Percentiles rank a stretch among this genome's conserved stretches.
These are phyloP conservation scores for Sequoiadendron giganteum DNA, from an alignment of 75 land plant genomes.

Conservation along the genomic window DNA sequence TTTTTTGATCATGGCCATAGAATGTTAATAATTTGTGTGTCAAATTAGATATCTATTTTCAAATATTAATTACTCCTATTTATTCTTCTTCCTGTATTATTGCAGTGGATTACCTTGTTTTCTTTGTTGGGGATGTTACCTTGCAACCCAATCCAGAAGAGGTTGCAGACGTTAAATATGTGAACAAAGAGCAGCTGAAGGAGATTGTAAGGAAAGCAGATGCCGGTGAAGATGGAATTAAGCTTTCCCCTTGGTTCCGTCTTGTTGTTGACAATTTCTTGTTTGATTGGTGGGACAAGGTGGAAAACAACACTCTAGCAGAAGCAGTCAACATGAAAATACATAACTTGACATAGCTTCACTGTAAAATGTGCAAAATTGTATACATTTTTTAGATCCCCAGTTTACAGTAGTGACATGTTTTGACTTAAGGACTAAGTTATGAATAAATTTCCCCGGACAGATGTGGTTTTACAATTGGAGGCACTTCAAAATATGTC, in stretches of 20 bases:
- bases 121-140: slow-evolving; percentile 82
- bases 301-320: slow-evolving; percentile 70
- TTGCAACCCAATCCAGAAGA: slow-evolving; percentile 92
- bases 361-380: neutral
- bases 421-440: neutral
- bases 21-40: neutral
- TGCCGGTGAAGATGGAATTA: slow-evolving; percentile 87
- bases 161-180: slow-evolving; percentile 91
- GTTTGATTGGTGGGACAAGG: slow-evolving; percentile 93
- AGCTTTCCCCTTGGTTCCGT: slow-evolving; percentile 99
- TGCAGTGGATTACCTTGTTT: slow-evolving; percentile 96
- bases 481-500: neutral
- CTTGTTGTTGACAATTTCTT: slow-evolving; percentile 94
- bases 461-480: neutral
- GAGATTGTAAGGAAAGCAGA: slow-evolving; percentile 92
- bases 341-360: slow-evolving; percentile 58
- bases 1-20: neutral
- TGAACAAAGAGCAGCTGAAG: slow-evolving; percentile 72
- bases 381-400: neutral
- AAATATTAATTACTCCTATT: neutral
- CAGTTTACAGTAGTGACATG: neutral
- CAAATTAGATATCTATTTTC: neutral
- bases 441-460: neutral
- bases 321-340: slow-evolving; percentile 81
- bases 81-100: neutral